Evolutionary conservation across 306 rosid species (phyloP).

Genomic region (Clitoria ternatea): DNA sequence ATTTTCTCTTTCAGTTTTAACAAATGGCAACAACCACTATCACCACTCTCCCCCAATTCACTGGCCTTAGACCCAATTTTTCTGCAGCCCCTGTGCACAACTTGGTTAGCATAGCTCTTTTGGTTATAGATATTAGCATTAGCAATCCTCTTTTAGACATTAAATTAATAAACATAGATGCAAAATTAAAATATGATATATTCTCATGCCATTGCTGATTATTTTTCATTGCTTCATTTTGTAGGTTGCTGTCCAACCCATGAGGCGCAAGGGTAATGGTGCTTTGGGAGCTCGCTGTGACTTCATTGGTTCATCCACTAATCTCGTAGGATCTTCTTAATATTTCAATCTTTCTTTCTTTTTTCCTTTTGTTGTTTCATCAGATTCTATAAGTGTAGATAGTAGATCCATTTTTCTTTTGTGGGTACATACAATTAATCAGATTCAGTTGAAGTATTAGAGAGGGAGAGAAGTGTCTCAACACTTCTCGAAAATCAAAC

Average conservation of each 20-base stretch:
- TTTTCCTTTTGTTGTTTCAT: neutral
- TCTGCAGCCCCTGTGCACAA: slow-evolving; percentile 48
- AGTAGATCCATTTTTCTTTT: neutral
- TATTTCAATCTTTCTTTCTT: neutral
- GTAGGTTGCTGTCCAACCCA: slow-evolving; percentile 62
- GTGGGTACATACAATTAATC: no score
- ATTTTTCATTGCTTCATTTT: neutral
- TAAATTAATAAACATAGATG: neutral
- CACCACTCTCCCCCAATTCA: slow-evolving; percentile 76
- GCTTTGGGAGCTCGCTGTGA: slow-evolving; percentile 86
- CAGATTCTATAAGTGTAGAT: neutral
- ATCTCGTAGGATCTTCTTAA: slow-evolving; percentile 51
- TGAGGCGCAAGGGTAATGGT: slow-evolving; percentile 69
- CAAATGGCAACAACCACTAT: slow-evolving; percentile 72
- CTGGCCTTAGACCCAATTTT: slow-evolving; percentile 61
- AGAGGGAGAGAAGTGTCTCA: no score
- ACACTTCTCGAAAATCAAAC: no score
- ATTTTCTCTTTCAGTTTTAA: neutral
- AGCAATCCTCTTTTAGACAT: no score
- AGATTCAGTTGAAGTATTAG: no score
- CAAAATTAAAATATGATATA: neutral
- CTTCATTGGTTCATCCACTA: slow-evolving; percentile 86
- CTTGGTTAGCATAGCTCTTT: slow-evolving; percentile 36
- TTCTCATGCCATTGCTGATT: neutral
- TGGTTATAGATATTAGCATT: neutral